A percentile compares a stretch with the other conserved stretches of the same genome.
Conservation (phyloP, 2,329 filamentous ascomycete species). For the Herpotrichia juniperi region DNA sequence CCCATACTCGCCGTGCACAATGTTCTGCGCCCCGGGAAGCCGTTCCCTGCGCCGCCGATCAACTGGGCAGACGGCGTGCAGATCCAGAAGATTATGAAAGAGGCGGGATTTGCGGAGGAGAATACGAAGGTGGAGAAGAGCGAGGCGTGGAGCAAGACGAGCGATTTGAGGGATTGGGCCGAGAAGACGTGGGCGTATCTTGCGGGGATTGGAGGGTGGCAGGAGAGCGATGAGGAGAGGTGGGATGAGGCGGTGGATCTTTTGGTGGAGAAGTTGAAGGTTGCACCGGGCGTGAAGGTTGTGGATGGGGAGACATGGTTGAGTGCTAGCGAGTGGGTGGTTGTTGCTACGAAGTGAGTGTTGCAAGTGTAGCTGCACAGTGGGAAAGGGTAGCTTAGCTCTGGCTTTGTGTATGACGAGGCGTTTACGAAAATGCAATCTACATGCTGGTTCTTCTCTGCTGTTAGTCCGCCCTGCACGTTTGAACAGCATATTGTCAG, state of each 20-base stretch:
- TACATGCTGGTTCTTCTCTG: not conserved
- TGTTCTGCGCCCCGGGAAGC: constrained; percentile 20
- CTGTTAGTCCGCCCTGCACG: not conserved
- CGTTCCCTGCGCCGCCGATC: constrained; percentile 24
- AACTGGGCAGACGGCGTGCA: constrained; percentile 36
- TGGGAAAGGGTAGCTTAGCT: not conserved
- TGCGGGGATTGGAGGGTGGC: constrained; percentile 32
- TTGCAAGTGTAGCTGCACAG: not conserved
- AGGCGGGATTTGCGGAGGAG: constrained; percentile 31
- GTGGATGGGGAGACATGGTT: constrained; percentile 31
- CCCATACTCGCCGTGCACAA: constrained; percentile 27
- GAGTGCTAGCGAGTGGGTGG: constrained; percentile 37
- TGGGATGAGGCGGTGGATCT: constrained; percentile 37
- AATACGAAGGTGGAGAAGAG: constrained; percentile 27
- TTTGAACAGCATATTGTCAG: not conserved
- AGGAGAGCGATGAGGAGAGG: constrained; percentile 28
- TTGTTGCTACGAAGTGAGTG: constrained; percentile 29
- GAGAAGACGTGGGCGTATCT: constrained; percentile 39
- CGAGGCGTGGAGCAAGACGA: constrained; percentile 29
- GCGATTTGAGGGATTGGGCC: constrained; percentile 26
- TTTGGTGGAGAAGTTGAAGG: constrained; percentile 23
- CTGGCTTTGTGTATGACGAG: not conserved
- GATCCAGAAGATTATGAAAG: constrained; percentile 31
- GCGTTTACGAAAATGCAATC: not conserved
- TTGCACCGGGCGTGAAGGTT: constrained; percentile 20